Base-by-base conservation (phyloP, 345 rosid species). In the Erodium maritimum region DNA sequence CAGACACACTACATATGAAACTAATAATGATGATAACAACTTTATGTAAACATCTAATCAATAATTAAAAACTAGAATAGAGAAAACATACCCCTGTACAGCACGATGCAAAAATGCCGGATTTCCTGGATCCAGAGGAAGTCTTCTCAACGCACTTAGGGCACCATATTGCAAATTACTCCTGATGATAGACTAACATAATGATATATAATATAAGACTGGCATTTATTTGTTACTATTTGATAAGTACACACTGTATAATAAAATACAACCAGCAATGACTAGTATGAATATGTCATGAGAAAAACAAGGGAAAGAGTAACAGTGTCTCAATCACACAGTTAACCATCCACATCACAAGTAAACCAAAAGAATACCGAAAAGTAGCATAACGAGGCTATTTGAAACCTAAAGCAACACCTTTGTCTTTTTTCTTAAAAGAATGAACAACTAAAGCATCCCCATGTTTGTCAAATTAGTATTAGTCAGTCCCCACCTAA, bases 101-200 rank as follows among this genome's bases (percentile, higher is more conserved):
- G 97, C 91, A 68, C 95, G 96, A 65, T 82, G 95, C 72, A 94
- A 75, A 79, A 94, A 87, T 54, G 69, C 79, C 45, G 96, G 97
- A 76, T 94, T 90, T 70, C 97, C 99, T 34, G 99, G 99, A 83
- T 94, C 99, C 66, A 94, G 68, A 52, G 97, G 99, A 67, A 94
- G 95, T 71, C 99, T 85, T 75, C 99, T 85, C 70, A 94, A 73
- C 60, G 99, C 99, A 81, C 99, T 90, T 73, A 94, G 65, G 5
- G 97, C 95, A 50, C 90, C 95, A 63, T 87, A 94, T 73, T 94
- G 99, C 73, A 94, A 76, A 79, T 94, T 90, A 80, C 97, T 82
- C 69, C 86, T 85, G 52, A 94, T 74, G 69, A 90, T 77, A 25
- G 85, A 87, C 99, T 93, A 59, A 52, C 54, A 23, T 17, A 52